Base-by-base conservation (phyloP, 495 filamentous ascomycete species). In the Penicillium malachiteum region DNA sequence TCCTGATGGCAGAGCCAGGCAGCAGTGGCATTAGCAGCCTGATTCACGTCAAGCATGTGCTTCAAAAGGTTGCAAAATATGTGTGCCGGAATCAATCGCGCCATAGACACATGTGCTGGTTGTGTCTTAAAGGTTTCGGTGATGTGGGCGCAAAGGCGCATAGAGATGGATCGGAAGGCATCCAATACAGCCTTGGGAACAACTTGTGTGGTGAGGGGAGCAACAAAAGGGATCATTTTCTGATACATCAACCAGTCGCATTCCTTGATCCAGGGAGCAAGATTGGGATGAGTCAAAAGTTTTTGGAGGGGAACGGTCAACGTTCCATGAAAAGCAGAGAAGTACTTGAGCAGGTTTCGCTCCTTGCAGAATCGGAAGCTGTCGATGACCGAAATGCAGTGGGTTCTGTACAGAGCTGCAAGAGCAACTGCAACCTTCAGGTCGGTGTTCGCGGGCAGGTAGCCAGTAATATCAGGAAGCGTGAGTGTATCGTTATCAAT, bases 281-380 rank as follows among this genome's bases (percentile, higher is more conserved):
- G 77, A 52, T 81, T 84, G 2, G 87, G 88, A 60, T 94, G 84
- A 7, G 86, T 84, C 55, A 98, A 85, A 10, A 98, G 80, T 71
- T 93, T 97, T 72, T 96, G 92, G n/a, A 96, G 91, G 3, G 95
- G 95, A 66, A 96, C 92, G 13, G 94, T 97, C 61, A 98, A 79
- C 3, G 91, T 96, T 50, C 94, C 95, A 58, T 95, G 89, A 71
- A 97, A 97, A 8, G 93, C 93, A 34, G 87, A 89, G 69, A 95
- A 96, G n/a, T 96, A 86, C 60, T 92, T 89, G 63, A 96, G 91
- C 62, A 98, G 92, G 30, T 92, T 91, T 63, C 94, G 90, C 64
- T 96, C 88, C 63, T 94, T 95, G 81, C 91, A 95, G 66, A 87
- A 97, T 12, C 94, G 91, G 58, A 98, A 89, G 55, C 88, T 91